Evolutionary conservation across 768 basidiomycete genomes (phyloP), one percentile per base, ranked within the genome.

Genomic region (Boletus rex-veris): DNA sequence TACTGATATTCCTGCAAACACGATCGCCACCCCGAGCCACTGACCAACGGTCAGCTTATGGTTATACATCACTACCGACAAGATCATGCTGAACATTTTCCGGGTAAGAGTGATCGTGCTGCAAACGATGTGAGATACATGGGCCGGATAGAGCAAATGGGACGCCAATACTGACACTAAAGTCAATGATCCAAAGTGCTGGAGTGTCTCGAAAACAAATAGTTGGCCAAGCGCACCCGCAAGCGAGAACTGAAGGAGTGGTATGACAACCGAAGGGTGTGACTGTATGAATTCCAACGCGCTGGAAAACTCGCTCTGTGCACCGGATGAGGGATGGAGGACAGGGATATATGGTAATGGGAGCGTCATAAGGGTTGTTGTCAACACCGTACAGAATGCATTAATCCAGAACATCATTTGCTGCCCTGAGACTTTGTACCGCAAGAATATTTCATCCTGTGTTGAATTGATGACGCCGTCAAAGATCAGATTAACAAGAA

Each of bases 321-420:
- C 78, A 41, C 77, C 77, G 5, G 75, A 69, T 14, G 82, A 79
- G 1, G 90, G 90, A 63, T 90, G 87, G 43, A 91, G 77, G 38
- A 94, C 84, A 16, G 93, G 88, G 50, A 94, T 90, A 60, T 85
- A 80, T 2, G 86, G 92, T 28, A 92, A 76, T 4, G 86, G 92
- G 45, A 92, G 77, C 8, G 88, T 67, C 24, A 85, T 80, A 26
- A 97, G 83, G 10, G 84, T 65, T 2, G 80, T 75, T 19, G 90
- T 86, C 52, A 92, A 68, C 36, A 86, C 56, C 4, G 93, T 90
- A 72, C 88, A 87, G 74, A 95, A 87, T 26, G 89, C 61, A 67
- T 94, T 96, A 72, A 99, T 96, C 84, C 85, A 96, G 69, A 98
- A 86, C 97, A 99, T 98, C 95, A 99, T 98, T 67, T 99, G 97